Evolutionary conservation across 2,329 filamentous ascomycete species (phyloP).

Genomic region (Aspergillus niger): DNA sequence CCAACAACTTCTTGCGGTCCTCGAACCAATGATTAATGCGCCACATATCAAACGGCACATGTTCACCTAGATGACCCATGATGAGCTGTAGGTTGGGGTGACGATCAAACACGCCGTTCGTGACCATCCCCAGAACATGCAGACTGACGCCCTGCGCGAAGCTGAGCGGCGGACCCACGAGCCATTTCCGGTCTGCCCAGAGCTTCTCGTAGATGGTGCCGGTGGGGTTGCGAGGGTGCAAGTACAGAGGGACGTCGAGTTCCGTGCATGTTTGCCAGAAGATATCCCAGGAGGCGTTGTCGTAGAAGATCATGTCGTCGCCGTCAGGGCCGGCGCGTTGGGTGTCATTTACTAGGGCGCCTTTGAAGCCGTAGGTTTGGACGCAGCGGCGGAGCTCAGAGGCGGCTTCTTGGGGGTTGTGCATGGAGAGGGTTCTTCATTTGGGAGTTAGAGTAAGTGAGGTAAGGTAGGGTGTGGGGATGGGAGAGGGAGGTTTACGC

Average conservation of each 20-base stretch:
- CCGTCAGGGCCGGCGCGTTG: slow-evolving; percentile 61
- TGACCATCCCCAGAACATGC: slow-evolving; percentile 57
- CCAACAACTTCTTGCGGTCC: slow-evolving; percentile 41
- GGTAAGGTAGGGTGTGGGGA: neutral
- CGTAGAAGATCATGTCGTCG: slow-evolving; percentile 66
- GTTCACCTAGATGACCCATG: slow-evolving; percentile 52
- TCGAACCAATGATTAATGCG: slow-evolving; percentile 48
- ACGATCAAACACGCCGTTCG: slow-evolving; percentile 54
- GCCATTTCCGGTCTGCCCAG: slow-evolving; percentile 61
- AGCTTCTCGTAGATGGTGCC: slow-evolving; percentile 60
- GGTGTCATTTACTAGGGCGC: slow-evolving; percentile 63
- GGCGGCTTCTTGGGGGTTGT: slow-evolving; percentile 44
- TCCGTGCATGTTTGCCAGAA: slow-evolving; percentile 63
- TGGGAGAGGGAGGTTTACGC: slow-evolving; percentile 29
- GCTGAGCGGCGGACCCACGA: slow-evolving; percentile 61
- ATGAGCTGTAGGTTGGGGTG: slow-evolving; percentile 52
- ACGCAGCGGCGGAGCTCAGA: slow-evolving; percentile 52
- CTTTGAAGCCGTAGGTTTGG: slow-evolving; percentile 62
- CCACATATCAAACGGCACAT: slow-evolving; percentile 56
- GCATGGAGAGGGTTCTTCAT: slow-evolving; percentile 41
- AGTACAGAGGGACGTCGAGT: slow-evolving; percentile 65
- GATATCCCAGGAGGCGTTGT: slow-evolving; percentile 57
- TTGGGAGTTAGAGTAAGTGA: neutral
- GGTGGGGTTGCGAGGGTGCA: slow-evolving; percentile 63
- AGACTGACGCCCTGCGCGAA: slow-evolving; percentile 63